Conservation (phyloP, 768 basidiomycete species). For the Boletellus emodensis region DNA sequence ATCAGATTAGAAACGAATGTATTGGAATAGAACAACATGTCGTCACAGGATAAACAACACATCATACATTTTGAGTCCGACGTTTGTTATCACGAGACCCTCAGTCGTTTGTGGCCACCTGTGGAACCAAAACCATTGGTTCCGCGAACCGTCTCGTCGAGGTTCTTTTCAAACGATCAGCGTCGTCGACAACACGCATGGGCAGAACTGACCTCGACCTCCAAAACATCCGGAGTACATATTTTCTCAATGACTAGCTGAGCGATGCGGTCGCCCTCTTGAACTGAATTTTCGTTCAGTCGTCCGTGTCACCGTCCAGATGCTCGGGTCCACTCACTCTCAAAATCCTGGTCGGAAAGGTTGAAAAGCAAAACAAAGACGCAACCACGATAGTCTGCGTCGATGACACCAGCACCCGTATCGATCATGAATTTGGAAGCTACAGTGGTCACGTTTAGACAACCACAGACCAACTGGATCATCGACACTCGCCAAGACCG, state of each 20-base stretch:
- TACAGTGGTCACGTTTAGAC: slow-evolving; percentile 28
- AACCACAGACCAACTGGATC: background rate
- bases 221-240: slow-evolving; percentile 76
- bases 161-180: slow-evolving; percentile 46
- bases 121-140: slow-evolving; percentile 92
- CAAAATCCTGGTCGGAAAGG: slow-evolving; percentile 82
- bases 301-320: background rate
- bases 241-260: slow-evolving; percentile 93
- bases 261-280: slow-evolving; percentile 92
- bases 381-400: slow-evolving; percentile 91
- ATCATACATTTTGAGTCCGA: background rate
- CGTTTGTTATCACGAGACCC: slow-evolving; percentile 4
- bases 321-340: slow-evolving; percentile 44
- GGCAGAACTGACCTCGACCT: slow-evolving; percentile 62
- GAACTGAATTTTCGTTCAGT: slow-evolving; percentile 46
- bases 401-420: slow-evolving; percentile 96
- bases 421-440: slow-evolving; percentile 98
- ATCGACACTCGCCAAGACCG: slow-evolving; percentile 71
- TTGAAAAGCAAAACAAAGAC: slow-evolving; percentile 94
- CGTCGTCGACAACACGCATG: background rate
- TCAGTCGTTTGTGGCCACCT: slow-evolving; percentile 69
- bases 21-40: background rate
- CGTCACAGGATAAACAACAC: background rate
- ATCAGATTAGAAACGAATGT: background rate
- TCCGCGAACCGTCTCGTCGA: slow-evolving; percentile 84